Evolutionary conservation across 768 basidiomycete genomes (phyloP).

Genomic region (Cytidiella melzeri): DNA sequence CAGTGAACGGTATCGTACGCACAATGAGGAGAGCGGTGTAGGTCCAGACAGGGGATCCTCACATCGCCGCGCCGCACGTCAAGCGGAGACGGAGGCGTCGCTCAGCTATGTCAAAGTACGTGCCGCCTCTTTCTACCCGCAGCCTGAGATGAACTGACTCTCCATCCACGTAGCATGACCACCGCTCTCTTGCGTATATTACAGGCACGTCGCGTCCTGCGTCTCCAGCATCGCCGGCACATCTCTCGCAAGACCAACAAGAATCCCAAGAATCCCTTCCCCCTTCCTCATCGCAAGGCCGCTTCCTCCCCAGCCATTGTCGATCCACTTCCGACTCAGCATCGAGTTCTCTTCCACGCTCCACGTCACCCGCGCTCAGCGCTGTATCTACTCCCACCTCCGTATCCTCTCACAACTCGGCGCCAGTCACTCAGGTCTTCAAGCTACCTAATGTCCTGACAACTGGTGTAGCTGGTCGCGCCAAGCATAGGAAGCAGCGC

Average conservation of each 20-base stretch:
- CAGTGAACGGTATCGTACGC: no score
- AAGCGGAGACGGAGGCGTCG: neutral
- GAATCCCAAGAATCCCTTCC: no score
- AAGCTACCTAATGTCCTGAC: neutral
- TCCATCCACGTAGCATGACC: no score
- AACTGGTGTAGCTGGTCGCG: constrained; percentile 23
- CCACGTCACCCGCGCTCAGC: constrained; percentile 60
- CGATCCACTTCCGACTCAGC: constrained; percentile 43
- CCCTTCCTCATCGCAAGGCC: neutral
- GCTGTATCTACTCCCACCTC: constrained; percentile 48
- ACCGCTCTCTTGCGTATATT: no score
- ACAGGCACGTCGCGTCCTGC: no score
- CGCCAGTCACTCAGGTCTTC: constrained; percentile 22
- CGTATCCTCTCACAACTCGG: constrained; percentile 33
- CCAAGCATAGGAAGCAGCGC: constrained; percentile 64
- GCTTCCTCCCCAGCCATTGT: constrained; percentile 27
- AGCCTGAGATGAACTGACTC: no score
- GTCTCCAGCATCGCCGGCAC: no score
- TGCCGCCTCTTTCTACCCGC: no score
- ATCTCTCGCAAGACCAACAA: no score
- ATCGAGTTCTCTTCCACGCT: constrained; percentile 43
- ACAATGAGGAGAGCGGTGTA: neutral
- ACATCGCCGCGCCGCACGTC: neutral
- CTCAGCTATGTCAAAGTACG: neutral
- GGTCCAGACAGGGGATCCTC: neutral